Evolutionary conservation across 495 filamentous ascomycete genomes (phyloP), one percentile per base, ranked within the genome.

Genomic region (Pseudotulostoma volvatum): DNA sequence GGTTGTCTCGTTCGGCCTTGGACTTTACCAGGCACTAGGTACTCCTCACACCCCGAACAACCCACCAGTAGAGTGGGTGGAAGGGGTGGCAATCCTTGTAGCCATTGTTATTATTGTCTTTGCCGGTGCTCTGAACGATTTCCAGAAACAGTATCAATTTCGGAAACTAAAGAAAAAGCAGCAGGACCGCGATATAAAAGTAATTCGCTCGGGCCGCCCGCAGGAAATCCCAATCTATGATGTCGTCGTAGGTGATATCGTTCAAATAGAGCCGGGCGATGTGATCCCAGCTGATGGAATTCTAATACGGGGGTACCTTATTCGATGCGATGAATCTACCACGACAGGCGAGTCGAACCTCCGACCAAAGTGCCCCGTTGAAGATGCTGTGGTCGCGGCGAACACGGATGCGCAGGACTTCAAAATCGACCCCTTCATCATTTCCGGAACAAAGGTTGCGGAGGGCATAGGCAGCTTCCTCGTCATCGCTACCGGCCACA

Each of bases 381-480:
- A 87, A 38, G 72, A 79, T 15, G 85, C 85, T 9, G 78, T 73
- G 40, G 54, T 65, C 33, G 74, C 77, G 4, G 76, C 86, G 43
- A 68, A 78, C 47, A 68, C 71, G 34, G 59, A 73, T 39, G 70
- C 76, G 38, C 67, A 64, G 40, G 57, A 77, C 16, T 73, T 73
- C 46, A 88, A 86, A 49, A 61, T 87, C 52, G 82, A 86, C 47
- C 81, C 81, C 1, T 84, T 86, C 50, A 81, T 90, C 43, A 71
- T 87, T 36, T 90, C 84, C 5, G 85, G 84, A 21, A 74, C 75
- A 8, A 84, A 83, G 46, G 79, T 92, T 41, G 77, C 81, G 42
- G 84, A 90, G 60, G 84, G 84, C 17, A 69, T 84, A 31, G 82
- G 81, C 2, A 77, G 70, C 2, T 90, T 78, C 53, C 53, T 85